Percentiles rank a stretch among this genome's conserved stretches.
Conservation (phyloP, 345 rosid species). For the Acer yangbiense region DNA sequence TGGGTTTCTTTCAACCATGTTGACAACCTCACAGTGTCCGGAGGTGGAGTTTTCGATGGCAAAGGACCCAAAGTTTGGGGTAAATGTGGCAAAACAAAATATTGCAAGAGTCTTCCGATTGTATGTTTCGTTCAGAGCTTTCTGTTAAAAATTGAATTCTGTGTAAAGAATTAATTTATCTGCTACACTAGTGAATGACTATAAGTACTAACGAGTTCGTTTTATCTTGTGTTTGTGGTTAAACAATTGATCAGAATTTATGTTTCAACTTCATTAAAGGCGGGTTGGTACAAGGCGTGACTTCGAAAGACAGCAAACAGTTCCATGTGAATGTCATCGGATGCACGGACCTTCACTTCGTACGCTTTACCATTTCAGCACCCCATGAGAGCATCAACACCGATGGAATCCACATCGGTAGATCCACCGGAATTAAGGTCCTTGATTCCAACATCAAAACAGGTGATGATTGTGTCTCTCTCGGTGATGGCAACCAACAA, state of each 20-base stretch:
- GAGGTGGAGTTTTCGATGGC: conserved; percentile 68
- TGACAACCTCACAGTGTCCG: conserved; percentile 39
- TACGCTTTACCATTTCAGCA: conserved; percentile 33
- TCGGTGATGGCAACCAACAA: not conserved
- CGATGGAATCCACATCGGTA: conserved; percentile 66
- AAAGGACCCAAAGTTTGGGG: conserved; percentile 52
- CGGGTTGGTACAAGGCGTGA: conserved; percentile 29
- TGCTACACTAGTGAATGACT: no score
- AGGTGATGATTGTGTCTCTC: conserved; percentile 23
- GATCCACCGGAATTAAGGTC: conserved; percentile 36
- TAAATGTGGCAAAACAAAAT: conserved; percentile 21
- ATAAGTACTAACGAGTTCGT: not conserved
- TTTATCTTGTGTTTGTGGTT: not conserved
- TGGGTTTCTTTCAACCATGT: conserved; percentile 52
- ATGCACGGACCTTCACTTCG: conserved; percentile 42
- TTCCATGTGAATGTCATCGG: conserved; percentile 56
- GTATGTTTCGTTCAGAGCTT: conserved; percentile 30
- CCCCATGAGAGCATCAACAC: conserved; percentile 55
- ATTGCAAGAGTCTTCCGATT: conserved; percentile 40
- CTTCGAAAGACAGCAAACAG: conserved; percentile 45
- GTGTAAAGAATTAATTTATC: no score
- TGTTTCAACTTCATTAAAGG: conserved; percentile 41
- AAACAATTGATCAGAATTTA: conserved; percentile 33
- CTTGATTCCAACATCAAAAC: conserved; percentile 29
- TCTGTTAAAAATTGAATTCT: no score